phyloP scores from a whole-genome alignment of 1,284 basidiomycete species.

The Xerocomus minutiporus region DNA sequence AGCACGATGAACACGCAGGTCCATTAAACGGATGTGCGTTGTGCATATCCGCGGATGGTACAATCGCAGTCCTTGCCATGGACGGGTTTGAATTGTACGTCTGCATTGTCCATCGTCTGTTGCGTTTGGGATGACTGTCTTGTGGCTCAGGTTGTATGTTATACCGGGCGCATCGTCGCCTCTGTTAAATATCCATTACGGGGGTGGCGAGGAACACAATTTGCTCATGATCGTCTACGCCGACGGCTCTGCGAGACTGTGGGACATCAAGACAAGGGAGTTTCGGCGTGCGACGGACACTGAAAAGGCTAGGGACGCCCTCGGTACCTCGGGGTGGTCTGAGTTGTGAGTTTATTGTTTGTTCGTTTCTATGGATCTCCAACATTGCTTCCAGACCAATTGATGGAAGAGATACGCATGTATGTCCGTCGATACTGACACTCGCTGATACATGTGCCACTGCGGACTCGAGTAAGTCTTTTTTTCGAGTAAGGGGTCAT shows the following conservation, averaged over 20 bases:
- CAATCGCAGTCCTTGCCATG: conserved; percentile 74
- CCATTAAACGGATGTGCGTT: conserved; percentile 67
- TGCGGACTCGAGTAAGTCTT: conserved; percentile 23
- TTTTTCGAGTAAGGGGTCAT: background rate
- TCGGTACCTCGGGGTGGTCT: conserved; percentile 68
- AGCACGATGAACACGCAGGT: conserved; percentile 51
- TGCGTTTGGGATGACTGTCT: background rate
- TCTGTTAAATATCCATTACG: conserved; percentile 62
- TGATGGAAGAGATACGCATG: conserved; percentile 23
- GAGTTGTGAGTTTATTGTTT: conserved; percentile 48
- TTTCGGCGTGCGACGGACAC: conserved; percentile 79
- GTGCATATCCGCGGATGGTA: conserved; percentile 76
- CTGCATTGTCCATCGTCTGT: conserved; percentile 1
- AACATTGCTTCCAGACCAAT: conserved; percentile 16
- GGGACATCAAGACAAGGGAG: conserved; percentile 84
- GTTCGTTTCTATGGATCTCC: background rate
- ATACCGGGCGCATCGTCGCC: conserved; percentile 73
- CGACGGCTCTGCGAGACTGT: conserved; percentile 76
- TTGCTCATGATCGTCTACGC: conserved; percentile 77
- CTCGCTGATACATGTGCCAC: conserved; percentile 15
- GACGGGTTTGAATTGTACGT: conserved; percentile 74
- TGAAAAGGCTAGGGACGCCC: conserved; percentile 73
- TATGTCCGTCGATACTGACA: conserved; percentile 23
- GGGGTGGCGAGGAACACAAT: conserved; percentile 44
- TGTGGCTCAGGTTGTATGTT: conserved; percentile 56